A percentile compares a stretch with the other conserved stretches of the same genome.
Conservation (phyloP, 768 basidiomycete species). For the Mrakia gelida region DNA sequence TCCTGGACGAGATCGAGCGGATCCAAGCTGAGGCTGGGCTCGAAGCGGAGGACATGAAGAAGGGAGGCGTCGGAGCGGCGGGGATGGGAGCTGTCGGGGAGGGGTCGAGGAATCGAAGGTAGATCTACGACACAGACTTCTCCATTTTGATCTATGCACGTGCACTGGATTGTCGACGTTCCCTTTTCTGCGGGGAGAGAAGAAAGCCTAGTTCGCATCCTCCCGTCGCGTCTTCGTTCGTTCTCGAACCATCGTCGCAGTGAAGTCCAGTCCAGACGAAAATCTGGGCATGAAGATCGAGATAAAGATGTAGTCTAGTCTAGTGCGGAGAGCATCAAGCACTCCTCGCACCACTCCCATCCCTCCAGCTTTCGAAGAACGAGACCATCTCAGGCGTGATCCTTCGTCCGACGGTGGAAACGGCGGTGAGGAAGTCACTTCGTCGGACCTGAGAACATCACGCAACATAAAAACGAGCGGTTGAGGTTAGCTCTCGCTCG, state of each 20-base stretch:
- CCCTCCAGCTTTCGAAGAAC: conserved; percentile 69
- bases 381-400: conserved; percentile 76
- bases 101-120: conserved; percentile 26
- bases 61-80: conserved; percentile 49
- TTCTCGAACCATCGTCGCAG: no score
- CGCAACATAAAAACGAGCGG: neutral
- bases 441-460: conserved; percentile 60
- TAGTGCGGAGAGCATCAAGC: conserved; percentile 16
- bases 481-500: no score
- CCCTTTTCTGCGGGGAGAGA: no score
- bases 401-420: conserved; percentile 65
- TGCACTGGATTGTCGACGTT: no score
- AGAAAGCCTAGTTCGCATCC: no score
- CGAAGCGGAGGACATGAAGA: conserved; percentile 74
- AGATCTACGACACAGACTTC: neutral
- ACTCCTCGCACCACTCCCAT: conserved; percentile 37
- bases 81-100: conserved; percentile 23
- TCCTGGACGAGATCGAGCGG: conserved; percentile 73
- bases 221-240: no score
- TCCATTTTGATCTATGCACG: no score
- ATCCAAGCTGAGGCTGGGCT: conserved; percentile 78
- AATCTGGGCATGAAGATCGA: no score
- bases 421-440: conserved; percentile 67
- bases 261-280: no score
- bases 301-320: no score